Base-by-base conservation (phyloP, 495 filamentous ascomycete species). In the Terfezia claveryi region DNA sequence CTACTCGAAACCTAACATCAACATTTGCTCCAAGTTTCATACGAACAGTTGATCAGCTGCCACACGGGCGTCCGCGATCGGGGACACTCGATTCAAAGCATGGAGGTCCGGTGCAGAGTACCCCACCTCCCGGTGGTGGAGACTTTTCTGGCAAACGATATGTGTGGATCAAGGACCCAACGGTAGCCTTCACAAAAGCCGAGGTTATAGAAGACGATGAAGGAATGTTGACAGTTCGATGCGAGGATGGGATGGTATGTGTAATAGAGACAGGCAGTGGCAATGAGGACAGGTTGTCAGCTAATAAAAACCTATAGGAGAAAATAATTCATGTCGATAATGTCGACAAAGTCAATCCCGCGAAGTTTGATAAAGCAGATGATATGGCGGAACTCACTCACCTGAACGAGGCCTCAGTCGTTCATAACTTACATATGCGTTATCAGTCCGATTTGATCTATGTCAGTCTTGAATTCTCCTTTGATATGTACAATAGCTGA, bases 361-460 rank as follows among this genome's bases (percentile, higher is more conserved):
- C 86, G 54, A 99, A 99, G 64, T 99, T 99, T 66, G 92, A 99
- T 73, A 95, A 91, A 68, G 89, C 91, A 8, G 83, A 94, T 70
- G 92, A 99, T 65, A 99, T 99, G 92, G 91, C 92, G 2, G 91
- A 96, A 68, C 72, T 99, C 61, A 99, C 92, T 12, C 91, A 96
- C 64, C 70, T 99, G 49, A 99, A 99, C 65, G 92, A 99, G 69
- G 82, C 88, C 10, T 96, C 91, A 0, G 92, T 99, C 56, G 88
- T 99, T 37, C 87, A 99, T 69, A 99, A 99, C 61, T 74, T 99
- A 37, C 82, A 93, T 52, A 83, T 82, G 70, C 73, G 92, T 65
- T 96, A 99, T 62, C 85, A 94, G 66, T 76, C 91, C 10, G 91
- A 99, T 64, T 67, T 96, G 37, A 99, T 99, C 49, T 99, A 99